Conservation (phyloP, 2,329 filamentous ascomycete genomes). For the Aureobasidium leucospermi region DNA sequence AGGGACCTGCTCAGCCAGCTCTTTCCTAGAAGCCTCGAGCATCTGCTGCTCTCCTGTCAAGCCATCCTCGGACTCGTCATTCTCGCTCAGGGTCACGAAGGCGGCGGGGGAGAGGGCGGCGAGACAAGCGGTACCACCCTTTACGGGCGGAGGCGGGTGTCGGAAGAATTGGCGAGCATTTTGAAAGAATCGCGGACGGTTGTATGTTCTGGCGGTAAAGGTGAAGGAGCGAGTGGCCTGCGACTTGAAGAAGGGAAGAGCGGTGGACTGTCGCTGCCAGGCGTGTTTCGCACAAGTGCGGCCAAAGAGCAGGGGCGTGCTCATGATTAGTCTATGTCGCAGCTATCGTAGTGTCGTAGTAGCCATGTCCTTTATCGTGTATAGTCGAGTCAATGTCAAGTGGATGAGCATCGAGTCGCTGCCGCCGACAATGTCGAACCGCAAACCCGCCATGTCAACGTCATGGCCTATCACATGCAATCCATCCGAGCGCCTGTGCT, state of each 20-base stretch:
- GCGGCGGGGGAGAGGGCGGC: constrained; percentile 47
- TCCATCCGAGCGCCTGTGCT: background rate
- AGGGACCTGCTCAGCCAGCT: constrained; percentile 63
- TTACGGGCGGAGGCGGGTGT: constrained; percentile 28
- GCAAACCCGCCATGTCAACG: background rate
- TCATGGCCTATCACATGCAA: constrained; percentile 12
- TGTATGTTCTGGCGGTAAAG: constrained; percentile 6
- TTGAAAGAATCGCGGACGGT: background rate
- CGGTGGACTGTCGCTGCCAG: background rate
- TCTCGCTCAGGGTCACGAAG: constrained; percentile 52
- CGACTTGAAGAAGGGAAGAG: background rate
- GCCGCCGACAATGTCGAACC: background rate
- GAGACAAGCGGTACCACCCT: constrained; percentile 28
- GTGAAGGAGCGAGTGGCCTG: constrained; percentile 5
- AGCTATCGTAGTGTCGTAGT: background rate
- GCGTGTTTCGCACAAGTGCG: constrained; percentile 10
- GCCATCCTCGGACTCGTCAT: constrained; percentile 37
- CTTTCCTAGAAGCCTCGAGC: constrained; percentile 71
- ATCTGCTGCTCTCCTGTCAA: constrained; percentile 78
- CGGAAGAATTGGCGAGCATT: constrained; percentile 13
- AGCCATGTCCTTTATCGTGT: background rate
- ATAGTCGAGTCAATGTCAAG: background rate
- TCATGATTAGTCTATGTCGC: background rate
- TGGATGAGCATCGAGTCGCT: background rate
- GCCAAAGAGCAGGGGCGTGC: constrained; percentile 1